Percentiles rank a stretch among this genome's conserved stretches.
These are phyloP conservation scores for Ceratocystis harringtonii DNA, from an alignment of 2,329 filamentous ascomycete species.

Conservation along the genomic window DNA sequence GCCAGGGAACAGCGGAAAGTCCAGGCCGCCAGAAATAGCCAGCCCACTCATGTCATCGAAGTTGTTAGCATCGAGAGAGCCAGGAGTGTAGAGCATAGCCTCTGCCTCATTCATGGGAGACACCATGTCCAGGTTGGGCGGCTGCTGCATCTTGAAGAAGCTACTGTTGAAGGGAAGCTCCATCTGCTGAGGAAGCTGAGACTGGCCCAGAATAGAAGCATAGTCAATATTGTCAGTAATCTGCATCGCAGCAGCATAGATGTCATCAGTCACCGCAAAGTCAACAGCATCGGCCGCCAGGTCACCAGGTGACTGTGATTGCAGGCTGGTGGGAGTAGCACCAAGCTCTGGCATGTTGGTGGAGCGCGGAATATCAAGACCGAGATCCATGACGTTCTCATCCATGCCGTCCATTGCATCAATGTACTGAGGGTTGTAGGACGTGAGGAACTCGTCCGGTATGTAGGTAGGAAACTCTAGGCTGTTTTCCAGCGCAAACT, in stretches of 20 bases:
- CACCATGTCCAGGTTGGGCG: slow-evolving; percentile 26
- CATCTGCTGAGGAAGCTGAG: slow-evolving; percentile 20
- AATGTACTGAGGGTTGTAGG: slow-evolving; percentile 20
- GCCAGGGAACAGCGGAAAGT: slow-evolving; percentile 50
- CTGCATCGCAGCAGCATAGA: slow-evolving; percentile 45
- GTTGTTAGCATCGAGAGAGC: slow-evolving; percentile 44
- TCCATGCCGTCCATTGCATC: slow-evolving; percentile 28
- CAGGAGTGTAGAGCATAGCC: slow-evolving; percentile 54
- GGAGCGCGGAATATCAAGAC: slow-evolving; percentile 14
- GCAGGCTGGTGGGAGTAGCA: slow-evolving; percentile 11
- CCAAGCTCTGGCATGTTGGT: slow-evolving; percentile 13
- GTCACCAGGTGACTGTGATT: slow-evolving; percentile 14
- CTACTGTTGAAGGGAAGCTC: slow-evolving; percentile 5
- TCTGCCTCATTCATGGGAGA: slow-evolving; percentile 42
- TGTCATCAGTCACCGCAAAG: slow-evolving; percentile 47
- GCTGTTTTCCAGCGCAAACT: slow-evolving; percentile 23
- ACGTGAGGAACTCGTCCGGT: slow-evolving; percentile 31
- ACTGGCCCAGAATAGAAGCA: slow-evolving; percentile 26
- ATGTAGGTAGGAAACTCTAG: slow-evolving; percentile 37
- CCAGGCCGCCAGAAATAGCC: slow-evolving; percentile 32
- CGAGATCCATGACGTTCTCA: slow-evolving; percentile 13
- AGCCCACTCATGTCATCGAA: slow-evolving; percentile 35
- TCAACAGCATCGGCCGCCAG: slow-evolving; percentile 34
- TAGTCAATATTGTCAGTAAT: slow-evolving; percentile 20
- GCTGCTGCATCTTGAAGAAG: slow-evolving; percentile 7